Conservation (phyloP, 257 asterid species). For the Solanum virginianum region DNA sequence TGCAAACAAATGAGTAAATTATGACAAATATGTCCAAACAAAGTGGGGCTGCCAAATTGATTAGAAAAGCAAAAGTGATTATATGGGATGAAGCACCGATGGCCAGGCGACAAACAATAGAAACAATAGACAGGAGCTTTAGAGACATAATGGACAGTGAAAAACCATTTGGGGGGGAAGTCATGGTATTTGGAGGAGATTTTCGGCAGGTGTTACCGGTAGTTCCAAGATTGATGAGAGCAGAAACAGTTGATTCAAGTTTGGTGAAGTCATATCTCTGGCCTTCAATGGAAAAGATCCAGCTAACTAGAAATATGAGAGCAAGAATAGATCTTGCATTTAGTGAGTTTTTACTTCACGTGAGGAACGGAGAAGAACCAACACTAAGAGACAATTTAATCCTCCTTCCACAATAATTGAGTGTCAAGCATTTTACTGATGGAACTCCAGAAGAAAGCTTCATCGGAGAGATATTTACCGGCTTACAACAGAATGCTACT, state of each 20-base stretch:
- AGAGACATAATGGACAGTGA: neutral
- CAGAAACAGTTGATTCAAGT: neutral
- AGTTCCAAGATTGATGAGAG: neutral
- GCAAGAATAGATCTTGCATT: neutral
- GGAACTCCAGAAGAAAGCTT: neutral
- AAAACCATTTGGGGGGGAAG: too few species aligned
- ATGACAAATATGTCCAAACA: too few species aligned
- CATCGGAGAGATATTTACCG: neutral
- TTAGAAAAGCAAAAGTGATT: neutral
- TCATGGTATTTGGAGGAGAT: neutral
- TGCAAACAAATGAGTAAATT: too few species aligned
- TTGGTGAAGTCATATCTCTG: too few species aligned
- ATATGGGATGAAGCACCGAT: neutral
- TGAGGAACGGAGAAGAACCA: neutral
- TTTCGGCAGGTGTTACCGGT: neutral
- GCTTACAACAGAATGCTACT: neutral
- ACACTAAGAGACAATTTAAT: neutral
- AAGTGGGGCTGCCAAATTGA: too few species aligned
- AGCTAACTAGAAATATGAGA: neutral
- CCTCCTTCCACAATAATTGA: neutral
- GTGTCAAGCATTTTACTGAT: neutral
- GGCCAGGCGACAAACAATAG: neutral
- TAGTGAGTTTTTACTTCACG: neutral
- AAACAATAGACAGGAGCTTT: neutral
- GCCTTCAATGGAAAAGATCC: neutral